Evolutionary conservation across 495 filamentous ascomycete species (phyloP).

Genomic region (Astrothelium macrocarpum): DNA sequence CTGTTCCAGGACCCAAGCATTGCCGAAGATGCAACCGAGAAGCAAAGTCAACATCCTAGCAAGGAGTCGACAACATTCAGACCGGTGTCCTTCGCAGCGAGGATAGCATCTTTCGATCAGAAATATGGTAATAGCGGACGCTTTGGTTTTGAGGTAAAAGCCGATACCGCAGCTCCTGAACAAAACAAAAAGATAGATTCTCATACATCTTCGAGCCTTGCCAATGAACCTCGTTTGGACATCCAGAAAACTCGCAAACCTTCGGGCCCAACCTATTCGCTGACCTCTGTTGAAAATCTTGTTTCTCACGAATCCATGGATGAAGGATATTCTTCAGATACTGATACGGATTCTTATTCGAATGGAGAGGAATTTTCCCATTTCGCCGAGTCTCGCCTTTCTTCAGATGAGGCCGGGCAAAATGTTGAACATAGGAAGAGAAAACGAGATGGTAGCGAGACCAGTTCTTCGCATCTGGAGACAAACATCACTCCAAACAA

Average conservation of each 20-base stretch:
- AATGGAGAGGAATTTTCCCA: not conserved
- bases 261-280: not conserved
- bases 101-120: not conserved
- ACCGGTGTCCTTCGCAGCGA: not conserved
- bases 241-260: not conserved
- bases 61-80: not conserved
- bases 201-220: not conserved
- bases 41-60: not conserved
- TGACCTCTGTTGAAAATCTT: not conserved
- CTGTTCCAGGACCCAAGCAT: not conserved
- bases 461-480: not conserved
- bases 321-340: not conserved
- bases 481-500: not conserved
- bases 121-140: slow-evolving; percentile 6
- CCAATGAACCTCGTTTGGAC: not conserved
- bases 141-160: not conserved
- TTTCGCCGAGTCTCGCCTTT: not conserved
- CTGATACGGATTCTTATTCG: not conserved
- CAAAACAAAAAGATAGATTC: not conserved
- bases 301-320: not conserved
- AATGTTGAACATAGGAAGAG: not conserved
- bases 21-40: not conserved
- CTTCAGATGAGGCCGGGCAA: not conserved
- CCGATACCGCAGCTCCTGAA: not conserved
- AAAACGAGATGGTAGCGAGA: not conserved